Conservation (phyloP, 1,139 yeast genomes). For the Protomyces inouyei region DNA sequence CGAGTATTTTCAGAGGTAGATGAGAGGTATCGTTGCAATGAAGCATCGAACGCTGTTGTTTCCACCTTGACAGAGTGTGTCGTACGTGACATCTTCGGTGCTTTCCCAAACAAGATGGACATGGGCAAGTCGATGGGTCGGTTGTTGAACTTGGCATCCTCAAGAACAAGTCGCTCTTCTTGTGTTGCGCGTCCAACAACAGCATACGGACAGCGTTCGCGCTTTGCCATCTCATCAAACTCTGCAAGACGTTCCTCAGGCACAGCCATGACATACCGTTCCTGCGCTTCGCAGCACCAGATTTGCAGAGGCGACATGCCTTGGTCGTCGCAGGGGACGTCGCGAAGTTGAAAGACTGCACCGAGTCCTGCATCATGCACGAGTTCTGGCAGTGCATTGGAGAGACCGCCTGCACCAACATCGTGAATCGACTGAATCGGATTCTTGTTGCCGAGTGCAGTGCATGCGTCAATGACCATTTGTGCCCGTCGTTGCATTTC, state of each 20-base stretch:
- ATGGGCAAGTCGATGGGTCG: conserved; percentile 95
- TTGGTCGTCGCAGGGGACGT: conserved; percentile 85
- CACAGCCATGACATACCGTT: conserved; percentile 92
- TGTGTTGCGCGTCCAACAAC: conserved; percentile 92
- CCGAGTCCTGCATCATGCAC: conserved; percentile 97
- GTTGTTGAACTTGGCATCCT: conserved; percentile 66
- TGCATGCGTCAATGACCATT: conserved; percentile 93
- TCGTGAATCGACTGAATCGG: conserved; percentile 97
- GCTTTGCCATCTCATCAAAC: conserved; percentile 75
- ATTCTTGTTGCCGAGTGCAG: conserved; percentile 62
- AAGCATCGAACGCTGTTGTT: conserved; percentile 45
- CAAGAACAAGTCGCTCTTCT: conserved; percentile 75
- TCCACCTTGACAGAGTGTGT: conserved; percentile 59
- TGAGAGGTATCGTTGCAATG: conserved; percentile 42
- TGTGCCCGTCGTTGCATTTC: conserved; percentile 99
- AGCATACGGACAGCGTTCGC: conserved; percentile 95
- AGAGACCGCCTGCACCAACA: conserved; percentile 99
- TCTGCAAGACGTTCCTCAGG: conserved; percentile 67
- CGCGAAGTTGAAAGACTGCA: conserved; percentile 86
- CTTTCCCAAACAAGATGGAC: conserved; percentile 95
- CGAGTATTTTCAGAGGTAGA: neutral
- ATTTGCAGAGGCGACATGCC: conserved; percentile 99
- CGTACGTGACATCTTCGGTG: conserved; percentile 88
- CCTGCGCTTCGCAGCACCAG: conserved; percentile 99
- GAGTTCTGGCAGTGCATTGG: conserved; percentile 94